These are phyloP conservation scores for Penicillium sp. DNA, from an alignment of 2,329 filamentous ascomycete species.

Conservation along the genomic window DNA sequence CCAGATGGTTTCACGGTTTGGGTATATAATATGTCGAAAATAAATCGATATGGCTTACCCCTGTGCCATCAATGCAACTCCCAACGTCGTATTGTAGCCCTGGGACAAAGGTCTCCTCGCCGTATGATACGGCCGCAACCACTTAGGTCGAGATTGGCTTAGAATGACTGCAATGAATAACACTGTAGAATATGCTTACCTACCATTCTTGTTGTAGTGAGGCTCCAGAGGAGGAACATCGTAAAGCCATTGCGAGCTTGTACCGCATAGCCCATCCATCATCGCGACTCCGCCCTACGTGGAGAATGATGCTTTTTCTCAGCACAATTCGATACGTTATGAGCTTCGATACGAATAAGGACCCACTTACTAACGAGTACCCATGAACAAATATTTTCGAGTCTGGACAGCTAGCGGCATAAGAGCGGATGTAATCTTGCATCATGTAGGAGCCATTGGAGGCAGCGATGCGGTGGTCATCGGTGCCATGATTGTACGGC, in stretches of 20 bases:
- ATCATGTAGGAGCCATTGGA: constrained; percentile 27
- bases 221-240: constrained; percentile 21
- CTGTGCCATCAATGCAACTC: constrained; percentile 27
- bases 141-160: constrained; percentile 17
- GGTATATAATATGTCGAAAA: not conserved
- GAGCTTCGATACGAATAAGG: not conserved
- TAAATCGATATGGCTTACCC: constrained; percentile 21
- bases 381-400: constrained; percentile 32
- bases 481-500: constrained; percentile 29
- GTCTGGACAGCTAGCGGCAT: constrained; percentile 28
- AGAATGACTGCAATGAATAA: not conserved
- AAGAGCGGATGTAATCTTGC: constrained; percentile 32
- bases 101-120: constrained; percentile 30
- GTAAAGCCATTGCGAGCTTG: constrained; percentile 29
- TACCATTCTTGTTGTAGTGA: constrained; percentile 25
- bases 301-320: not conserved
- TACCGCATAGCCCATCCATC: constrained; percentile 35
- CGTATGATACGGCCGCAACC: constrained; percentile 30
- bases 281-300: constrained; percentile 29
- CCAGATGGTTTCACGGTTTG: not conserved
- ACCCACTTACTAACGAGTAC: constrained; percentile 30
- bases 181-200: constrained; percentile 11
- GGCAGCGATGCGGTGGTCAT: constrained; percentile 26
- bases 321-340: not conserved
- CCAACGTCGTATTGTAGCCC: constrained; percentile 27